Conservation (phyloP, 1,139 yeast species). For the Petasospora fabianii region DNA sequence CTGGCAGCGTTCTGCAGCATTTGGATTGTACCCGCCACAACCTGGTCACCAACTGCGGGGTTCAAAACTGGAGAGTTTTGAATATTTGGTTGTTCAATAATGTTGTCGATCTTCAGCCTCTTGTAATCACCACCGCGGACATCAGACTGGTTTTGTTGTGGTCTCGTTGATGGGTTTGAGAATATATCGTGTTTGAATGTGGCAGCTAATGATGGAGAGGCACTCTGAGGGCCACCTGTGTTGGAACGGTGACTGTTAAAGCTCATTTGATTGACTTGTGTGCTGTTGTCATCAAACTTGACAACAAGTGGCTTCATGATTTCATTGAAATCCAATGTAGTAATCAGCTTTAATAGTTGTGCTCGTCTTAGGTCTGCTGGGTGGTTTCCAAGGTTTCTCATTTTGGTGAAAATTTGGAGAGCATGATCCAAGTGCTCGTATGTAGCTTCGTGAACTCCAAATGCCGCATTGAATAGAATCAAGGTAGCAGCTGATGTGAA, state of each 20-base stretch:
- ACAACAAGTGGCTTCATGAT: constrained; percentile 53
- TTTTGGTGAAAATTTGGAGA: constrained; percentile 60
- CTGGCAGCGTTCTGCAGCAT: constrained; percentile 25
- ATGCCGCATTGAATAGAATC: constrained; percentile 72
- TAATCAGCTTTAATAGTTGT: constrained; percentile 61
- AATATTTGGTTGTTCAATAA: constrained; percentile 11
- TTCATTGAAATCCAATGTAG: constrained; percentile 65
- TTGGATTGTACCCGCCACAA: constrained; percentile 23
- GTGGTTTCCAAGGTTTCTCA: constrained; percentile 73
- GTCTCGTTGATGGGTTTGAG: neutral
- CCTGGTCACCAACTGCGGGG: constrained; percentile 18
- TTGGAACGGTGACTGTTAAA: constrained; percentile 12
- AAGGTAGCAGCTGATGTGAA: constrained; percentile 80
- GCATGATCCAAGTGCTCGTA: constrained; percentile 73
- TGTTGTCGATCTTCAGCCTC: constrained; percentile 18
- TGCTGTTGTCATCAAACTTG: constrained; percentile 48
- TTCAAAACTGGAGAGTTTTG: constrained; percentile 16
- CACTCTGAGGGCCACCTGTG: neutral
- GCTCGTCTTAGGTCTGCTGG: constrained; percentile 76
- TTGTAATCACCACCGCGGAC: constrained; percentile 12
- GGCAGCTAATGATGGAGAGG: neutral
- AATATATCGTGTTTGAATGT: constrained; percentile 1
- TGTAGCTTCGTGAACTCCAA: constrained; percentile 79
- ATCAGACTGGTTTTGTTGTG: constrained; percentile 8
- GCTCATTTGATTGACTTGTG: constrained; percentile 11